Percentiles rank a stretch among this genome's conserved stretches.
Evolutionary conservation across 257 asterid species (phyloP).

Genomic region (Capsicum rhomboideum): DNA sequence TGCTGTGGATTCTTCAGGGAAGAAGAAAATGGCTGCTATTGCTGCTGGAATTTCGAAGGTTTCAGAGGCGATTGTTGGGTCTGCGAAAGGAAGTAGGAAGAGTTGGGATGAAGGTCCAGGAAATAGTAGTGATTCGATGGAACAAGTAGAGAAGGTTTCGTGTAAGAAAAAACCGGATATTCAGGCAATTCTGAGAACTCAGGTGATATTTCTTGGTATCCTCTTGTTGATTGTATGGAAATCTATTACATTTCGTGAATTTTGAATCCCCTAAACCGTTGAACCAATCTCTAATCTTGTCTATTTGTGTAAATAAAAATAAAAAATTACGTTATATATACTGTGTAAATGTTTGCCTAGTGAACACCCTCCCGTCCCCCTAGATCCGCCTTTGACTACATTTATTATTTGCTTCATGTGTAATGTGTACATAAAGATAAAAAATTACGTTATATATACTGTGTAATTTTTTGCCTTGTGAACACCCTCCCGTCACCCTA

Average conservation of each 20-base stretch:
- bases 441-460: too few relatives aligned
- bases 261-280: too few relatives aligned
- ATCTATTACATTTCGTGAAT: not conserved
- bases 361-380: too few relatives aligned
- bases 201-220: slow-evolving; percentile 29
- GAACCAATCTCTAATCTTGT: too few relatives aligned
- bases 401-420: too few relatives aligned
- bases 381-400: too few relatives aligned
- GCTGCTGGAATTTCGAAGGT: slow-evolving; percentile 71
- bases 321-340: too few relatives aligned
- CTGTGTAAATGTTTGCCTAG: too few relatives aligned
- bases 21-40: slow-evolving; percentile 61
- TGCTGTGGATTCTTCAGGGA: slow-evolving; percentile 61
- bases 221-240: not conserved
- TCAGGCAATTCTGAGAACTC: slow-evolving; percentile 90
- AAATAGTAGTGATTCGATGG: slow-evolving; percentile 38
- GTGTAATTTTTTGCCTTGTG: too few relatives aligned
- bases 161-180: slow-evolving; percentile 50
- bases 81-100: slow-evolving; percentile 58
- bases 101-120: slow-evolving; percentile 78
- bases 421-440: too few relatives aligned
- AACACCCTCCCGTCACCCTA: too few relatives aligned
- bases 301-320: too few relatives aligned
- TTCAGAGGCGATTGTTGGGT: slow-evolving; percentile 60
- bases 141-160: slow-evolving; percentile 37